These are phyloP conservation scores for Candida morakotiae DNA, from an alignment of 805 yeast genomes.

Conservation along the genomic window DNA sequence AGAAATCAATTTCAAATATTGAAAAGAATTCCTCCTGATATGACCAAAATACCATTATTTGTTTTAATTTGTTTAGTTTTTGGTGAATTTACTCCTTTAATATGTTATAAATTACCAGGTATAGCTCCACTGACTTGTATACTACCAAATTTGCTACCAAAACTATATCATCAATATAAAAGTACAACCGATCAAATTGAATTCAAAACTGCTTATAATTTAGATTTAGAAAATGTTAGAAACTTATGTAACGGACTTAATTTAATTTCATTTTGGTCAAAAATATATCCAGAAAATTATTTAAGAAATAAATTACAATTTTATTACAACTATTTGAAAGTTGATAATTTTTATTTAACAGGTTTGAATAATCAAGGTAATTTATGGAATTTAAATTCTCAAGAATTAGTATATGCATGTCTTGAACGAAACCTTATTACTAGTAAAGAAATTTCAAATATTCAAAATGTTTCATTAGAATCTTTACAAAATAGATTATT, in stretches of 20 bases:
- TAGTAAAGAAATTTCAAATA: constrained; percentile 17
- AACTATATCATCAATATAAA: constrained; percentile 12
- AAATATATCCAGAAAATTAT: constrained; percentile 33
- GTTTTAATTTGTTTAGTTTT: constrained; percentile 43
- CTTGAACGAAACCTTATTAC: constrained; percentile 51
- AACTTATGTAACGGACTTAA: constrained; percentile 32
- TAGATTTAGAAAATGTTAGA: constrained; percentile 37
- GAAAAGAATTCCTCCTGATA: constrained; percentile 47
- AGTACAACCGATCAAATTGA: constrained; percentile 21
- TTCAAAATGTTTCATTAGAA: constrained; percentile 19
- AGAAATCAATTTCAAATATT: constrained; percentile 50
- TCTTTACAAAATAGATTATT: constrained; percentile 33
- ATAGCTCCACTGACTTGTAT: constrained; percentile 58
- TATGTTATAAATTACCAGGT: constrained; percentile 52
- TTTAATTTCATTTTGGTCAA: constrained; percentile 34
- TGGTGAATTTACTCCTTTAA: constrained; percentile 51
- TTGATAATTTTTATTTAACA: constrained; percentile 48
- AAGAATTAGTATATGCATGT: constrained; percentile 52
- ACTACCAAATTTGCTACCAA: constrained; percentile 43
- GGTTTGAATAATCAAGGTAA: constrained; percentile 36
- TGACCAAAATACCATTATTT: constrained; percentile 51
- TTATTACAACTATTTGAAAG: constrained; percentile 41
- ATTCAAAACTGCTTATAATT: constrained; percentile 44
- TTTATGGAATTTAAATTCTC: constrained; percentile 42
- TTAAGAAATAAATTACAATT: constrained; percentile 32